Conservation (phyloP, 192 early-diverging fungal genomes). For the Backusella morwellensis region DNA sequence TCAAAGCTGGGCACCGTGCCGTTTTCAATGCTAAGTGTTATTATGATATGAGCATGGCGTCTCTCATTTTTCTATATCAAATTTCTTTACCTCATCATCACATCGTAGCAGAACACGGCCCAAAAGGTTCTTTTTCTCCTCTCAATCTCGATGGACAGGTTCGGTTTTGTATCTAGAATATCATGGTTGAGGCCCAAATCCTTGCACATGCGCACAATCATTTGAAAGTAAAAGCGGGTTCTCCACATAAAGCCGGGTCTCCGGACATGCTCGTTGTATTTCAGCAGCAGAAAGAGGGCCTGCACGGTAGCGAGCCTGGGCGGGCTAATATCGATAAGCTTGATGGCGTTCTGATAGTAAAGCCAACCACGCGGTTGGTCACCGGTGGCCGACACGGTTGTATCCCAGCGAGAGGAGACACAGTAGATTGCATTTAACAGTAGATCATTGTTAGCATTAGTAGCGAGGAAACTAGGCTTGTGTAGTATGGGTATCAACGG, state of each 20-base stretch:
- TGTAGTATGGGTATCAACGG: conserved; percentile 47
- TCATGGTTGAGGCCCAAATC: neutral
- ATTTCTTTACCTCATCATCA: conserved; percentile 18
- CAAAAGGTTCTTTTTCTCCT: conserved; percentile 18
- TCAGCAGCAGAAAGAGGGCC: conserved; percentile 44
- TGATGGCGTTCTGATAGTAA: conserved; percentile 13
- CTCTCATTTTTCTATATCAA: no score
- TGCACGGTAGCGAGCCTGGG: conserved; percentile 46
- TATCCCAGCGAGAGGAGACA: conserved; percentile 10
- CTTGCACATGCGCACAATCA: conserved; percentile 11
- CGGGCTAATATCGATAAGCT: conserved; percentile 37
- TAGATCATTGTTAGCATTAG: neutral
- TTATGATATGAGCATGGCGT: neutral
- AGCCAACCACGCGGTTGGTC: conserved; percentile 12
- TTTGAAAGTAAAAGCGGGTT: conserved; percentile 43
- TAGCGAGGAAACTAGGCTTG: neutral
- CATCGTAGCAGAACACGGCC: conserved; percentile 18
- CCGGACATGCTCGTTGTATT: conserved; percentile 48
- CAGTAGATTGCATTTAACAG: conserved; percentile 11
- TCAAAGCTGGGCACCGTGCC: conserved; percentile 1
- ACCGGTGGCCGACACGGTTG: neutral
- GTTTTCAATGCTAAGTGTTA: conserved; percentile 2
- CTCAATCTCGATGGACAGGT: neutral
- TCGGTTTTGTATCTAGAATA: neutral
- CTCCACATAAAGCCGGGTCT: conserved; percentile 46